Conservation (phyloP, 1,139 yeast genomes). For the Waltiozyma sp. region DNA sequence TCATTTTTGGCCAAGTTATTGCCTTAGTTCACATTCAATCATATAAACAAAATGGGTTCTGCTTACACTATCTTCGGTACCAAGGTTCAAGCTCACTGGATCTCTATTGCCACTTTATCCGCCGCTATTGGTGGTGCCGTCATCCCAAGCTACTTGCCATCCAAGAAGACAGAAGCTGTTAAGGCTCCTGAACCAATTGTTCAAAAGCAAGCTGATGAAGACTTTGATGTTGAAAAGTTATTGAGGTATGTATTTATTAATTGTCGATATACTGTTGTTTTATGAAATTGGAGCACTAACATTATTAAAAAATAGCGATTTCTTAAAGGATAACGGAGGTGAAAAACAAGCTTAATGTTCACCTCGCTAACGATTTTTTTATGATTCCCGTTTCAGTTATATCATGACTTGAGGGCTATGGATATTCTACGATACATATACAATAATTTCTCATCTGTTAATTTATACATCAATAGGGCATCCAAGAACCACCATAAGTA, state of each 20-base stretch:
- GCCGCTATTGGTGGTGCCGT: slow-evolving; percentile 27
- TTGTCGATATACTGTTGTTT: not conserved
- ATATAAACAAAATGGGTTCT: slow-evolving; percentile 38
- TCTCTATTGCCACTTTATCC: slow-evolving; percentile 27
- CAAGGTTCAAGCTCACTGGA: slow-evolving; percentile 52
- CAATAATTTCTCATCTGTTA: not conserved
- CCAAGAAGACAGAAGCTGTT: slow-evolving; percentile 25
- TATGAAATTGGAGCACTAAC: not conserved
- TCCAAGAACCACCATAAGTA: too few relatives aligned
- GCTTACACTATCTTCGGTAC: slow-evolving; percentile 54
- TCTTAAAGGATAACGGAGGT: slow-evolving; percentile 9
- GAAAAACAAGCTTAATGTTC: not conserved
- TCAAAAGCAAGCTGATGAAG: slow-evolving; percentile 8
- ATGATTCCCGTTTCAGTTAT: not conserved
- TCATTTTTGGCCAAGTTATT: too few relatives aligned
- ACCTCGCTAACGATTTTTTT: not conserved
- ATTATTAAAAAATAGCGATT: slow-evolving; percentile 5
- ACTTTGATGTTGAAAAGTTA: slow-evolving; percentile 13
- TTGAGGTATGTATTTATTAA: slow-evolving; percentile 4
- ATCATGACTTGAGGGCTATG: not conserved
- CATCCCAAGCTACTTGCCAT: slow-evolving; percentile 13
- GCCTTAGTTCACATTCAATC: not conserved
- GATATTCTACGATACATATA: not conserved
- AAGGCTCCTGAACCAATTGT: slow-evolving; percentile 19
- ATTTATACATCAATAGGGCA: not conserved